Evolutionary conservation across 208 protist species (phyloP).

Genomic region (Spongospora subterranea): DNA sequence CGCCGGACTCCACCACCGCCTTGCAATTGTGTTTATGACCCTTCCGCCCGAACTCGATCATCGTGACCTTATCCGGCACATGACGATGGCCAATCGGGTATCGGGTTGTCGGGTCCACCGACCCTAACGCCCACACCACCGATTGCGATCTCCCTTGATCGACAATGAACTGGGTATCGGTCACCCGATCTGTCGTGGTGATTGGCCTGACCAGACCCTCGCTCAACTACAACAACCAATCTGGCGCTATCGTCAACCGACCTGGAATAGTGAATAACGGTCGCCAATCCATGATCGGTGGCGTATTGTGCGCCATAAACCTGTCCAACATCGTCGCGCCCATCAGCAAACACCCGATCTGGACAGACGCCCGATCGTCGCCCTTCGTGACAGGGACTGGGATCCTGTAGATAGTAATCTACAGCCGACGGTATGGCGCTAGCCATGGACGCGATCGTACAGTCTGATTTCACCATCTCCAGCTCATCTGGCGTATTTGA

Average conservation of each 20-base stretch:
- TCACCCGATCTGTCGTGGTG: background rate
- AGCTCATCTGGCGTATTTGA: background rate
- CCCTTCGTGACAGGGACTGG: background rate
- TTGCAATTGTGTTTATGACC: background rate
- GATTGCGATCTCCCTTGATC: background rate
- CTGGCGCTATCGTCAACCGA: background rate
- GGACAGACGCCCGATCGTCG: slow-evolving; percentile 26
- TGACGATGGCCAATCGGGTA: background rate
- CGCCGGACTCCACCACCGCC: background rate
- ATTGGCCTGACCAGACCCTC: background rate
- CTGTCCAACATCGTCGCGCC: background rate
- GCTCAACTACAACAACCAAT: too few relatives aligned
- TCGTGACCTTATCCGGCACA: background rate
- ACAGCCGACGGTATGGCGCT: background rate
- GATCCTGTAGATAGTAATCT: slow-evolving; percentile 42
- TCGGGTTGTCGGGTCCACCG: background rate
- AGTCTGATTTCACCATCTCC: background rate
- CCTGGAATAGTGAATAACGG: slow-evolving; percentile 18
- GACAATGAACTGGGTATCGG: background rate
- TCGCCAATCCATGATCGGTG: background rate
- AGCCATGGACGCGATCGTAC: background rate
- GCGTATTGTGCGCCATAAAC: slow-evolving; percentile 2
- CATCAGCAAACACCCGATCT: background rate
- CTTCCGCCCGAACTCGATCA: slow-evolving; percentile 37
- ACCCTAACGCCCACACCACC: background rate